Evolutionary conservation across 2,329 filamentous ascomycete species (phyloP), one percentile per base, ranked within the genome.

Genomic region (Incumbomyces lentus): DNA sequence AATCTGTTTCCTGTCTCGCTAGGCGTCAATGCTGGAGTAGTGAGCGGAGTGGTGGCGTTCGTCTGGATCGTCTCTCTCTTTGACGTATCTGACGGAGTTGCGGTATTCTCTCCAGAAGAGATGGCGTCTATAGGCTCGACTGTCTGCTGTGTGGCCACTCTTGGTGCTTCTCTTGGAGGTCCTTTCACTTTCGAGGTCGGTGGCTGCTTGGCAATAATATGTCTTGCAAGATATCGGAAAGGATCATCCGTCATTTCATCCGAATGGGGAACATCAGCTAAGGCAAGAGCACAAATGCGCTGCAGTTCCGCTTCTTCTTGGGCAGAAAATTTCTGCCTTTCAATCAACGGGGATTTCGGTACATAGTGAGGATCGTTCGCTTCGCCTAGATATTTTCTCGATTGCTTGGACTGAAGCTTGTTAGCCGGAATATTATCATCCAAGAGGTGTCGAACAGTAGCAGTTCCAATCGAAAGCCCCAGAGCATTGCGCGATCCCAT

Each of bases 301-400:
- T 60, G 59, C 30, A 68, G 48, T 37, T 67, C 57, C 2, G 52
- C 57, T 44, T 66, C 64, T 3, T 66, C 40, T 17, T 62, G 57
- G 6, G 58, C 55, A 2, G 58, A 51, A 12, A 68, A 55, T 2
- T 57, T 44, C 49, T 61, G 64, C 18, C 65, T 60, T 11, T 60
- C 53, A 16, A 66, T 60, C 17, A 65, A 47, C 3, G 62, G 59
- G 2, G 63, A 62, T 2, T 50, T 46, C 3, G 63, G 60, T 19
- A 58, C 54, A 41, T 58, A 61, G 44, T 59, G 52, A 39, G 51
- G 56, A 45, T 55, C 55, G 18, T 57, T 57, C 1, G 60, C 55
- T 6, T 63, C 62, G 38, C 66, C 64, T 12, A 57, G 56, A 45
- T 67, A 63, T 35, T 63, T 59, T 18, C 34, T 32, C 22, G 33